Percentiles rank a stretch among this genome's conserved stretches.
Evolutionary conservation across 768 basidiomycete species (phyloP).

Genomic region (Agrocybe chaxingu): DNA sequence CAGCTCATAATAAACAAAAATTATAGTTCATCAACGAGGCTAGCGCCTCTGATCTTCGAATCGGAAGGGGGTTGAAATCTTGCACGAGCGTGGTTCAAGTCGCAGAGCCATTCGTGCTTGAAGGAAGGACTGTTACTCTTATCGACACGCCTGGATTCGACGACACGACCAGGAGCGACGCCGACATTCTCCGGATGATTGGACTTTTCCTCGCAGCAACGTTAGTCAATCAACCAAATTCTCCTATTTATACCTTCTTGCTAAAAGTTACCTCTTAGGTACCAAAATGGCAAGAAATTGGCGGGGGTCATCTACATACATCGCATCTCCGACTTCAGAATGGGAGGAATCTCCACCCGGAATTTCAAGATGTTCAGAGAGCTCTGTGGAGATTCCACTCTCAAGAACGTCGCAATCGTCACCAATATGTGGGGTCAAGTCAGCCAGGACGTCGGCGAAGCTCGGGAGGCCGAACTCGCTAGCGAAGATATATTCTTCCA

Average conservation of each 20-base stretch:
- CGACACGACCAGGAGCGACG: conserved; percentile 44
- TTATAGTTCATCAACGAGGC: conserved; percentile 49
- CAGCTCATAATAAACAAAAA: background rate
- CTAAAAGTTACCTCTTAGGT: conserved; percentile 13
- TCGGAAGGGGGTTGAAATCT: conserved; percentile 44
- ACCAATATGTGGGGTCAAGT: conserved; percentile 53
- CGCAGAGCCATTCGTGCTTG: conserved; percentile 36
- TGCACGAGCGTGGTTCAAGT: conserved; percentile 45
- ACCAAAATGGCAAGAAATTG: conserved; percentile 32
- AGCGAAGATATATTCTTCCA: conserved; percentile 45
- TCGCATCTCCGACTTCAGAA: conserved; percentile 46
- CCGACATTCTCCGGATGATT: conserved; percentile 45
- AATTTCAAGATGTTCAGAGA: conserved; percentile 50
- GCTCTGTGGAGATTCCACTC: conserved; percentile 46
- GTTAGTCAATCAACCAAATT: conserved; percentile 16
- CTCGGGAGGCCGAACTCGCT: conserved; percentile 41
- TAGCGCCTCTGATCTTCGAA: conserved; percentile 41
- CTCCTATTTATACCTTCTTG: background rate
- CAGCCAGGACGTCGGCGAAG: conserved; percentile 29
- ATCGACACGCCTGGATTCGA: conserved; percentile 63
- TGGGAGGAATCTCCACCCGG: conserved; percentile 43
- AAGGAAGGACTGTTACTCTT: conserved; percentile 37
- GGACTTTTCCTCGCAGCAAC: conserved; percentile 31
- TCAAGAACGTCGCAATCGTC: conserved; percentile 48
- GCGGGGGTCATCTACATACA: conserved; percentile 53